Evolutionary conservation across 2,329 filamentous ascomycete genomes (phyloP), one percentile per base, ranked within the genome.

Genomic region (Pyrenophora teres): DNA sequence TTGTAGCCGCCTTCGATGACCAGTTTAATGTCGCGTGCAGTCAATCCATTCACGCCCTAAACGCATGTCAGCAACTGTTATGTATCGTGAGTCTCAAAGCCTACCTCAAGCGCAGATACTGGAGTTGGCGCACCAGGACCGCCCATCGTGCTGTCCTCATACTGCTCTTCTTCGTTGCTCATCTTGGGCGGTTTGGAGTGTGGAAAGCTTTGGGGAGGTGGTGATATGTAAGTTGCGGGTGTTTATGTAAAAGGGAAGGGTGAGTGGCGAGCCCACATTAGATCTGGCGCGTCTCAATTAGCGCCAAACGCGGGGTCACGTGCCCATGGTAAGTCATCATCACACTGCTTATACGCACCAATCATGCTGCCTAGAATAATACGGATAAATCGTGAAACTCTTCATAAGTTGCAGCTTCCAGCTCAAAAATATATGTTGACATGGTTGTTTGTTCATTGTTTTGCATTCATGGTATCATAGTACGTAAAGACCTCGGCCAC

Each of bases 81-180:
- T n/a, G 18, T 15, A 9, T 18, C 19, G 15, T 10, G 19, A 19
- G 19, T n/a, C 19, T 33, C 15, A 4, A n/a, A 25, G 35, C 81
- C 60, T 81, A 95, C 93, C 83, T 97, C 93, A 3, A 99, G 82
- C 40, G 89, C 89, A 40, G 83, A 80, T 23, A 99, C 82, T 40
- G 93, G 92, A 49, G 92, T 96, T 2, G 94, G 94, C n/a, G 94
- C 94, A 59, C 94, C 94, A 51, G 93, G 93, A 9, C 89, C 92
- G 49, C 88, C 86, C 68, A 86, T 83, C 56, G 86, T 83, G 64
- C 83, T 82, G 2, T 65, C 63, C 50, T 94, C 92, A 63, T 86
- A 84, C 60, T 95, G 89, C 41, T 82, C 81, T 53, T 78, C 76
- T 59, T 82, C 78, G 53, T 72, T 70, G 56, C 74, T 79, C 80